These are phyloP conservation scores for Eucalyptus sideroxylon DNA, from an alignment of 345 rosid genomes.

Conservation along the genomic window DNA sequence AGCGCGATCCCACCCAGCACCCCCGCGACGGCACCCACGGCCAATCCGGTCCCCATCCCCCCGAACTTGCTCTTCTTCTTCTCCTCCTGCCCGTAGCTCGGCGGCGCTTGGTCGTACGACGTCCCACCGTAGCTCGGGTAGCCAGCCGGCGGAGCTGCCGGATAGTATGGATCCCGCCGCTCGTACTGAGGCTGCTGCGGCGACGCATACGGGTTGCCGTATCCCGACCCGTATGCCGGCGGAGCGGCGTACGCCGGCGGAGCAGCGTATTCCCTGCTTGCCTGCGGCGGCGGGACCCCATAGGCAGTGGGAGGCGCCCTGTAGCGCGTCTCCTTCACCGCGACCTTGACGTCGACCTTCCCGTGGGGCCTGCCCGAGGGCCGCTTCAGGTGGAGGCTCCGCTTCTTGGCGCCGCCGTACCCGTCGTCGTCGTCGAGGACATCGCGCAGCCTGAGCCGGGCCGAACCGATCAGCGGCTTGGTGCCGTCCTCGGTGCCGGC, in stretches of 20 bases:
- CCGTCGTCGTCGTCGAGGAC: constrained; percentile 47
- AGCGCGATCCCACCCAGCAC: constrained; percentile 63
- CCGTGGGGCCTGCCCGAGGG: constrained; percentile 94
- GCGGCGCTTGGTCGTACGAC: constrained; percentile 8
- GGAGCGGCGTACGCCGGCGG: not conserved
- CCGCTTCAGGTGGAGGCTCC: constrained; percentile 54
- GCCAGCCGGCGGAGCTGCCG: not conserved
- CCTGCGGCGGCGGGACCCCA: not conserved
- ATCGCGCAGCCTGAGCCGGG: constrained; percentile 42
- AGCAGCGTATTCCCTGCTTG: not conserved
- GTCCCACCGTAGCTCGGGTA: not conserved
- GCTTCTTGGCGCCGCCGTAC: constrained; percentile 7
- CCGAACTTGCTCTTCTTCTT: constrained; percentile 57
- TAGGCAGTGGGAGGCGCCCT: constrained; percentile 9
- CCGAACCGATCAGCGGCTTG: constrained; percentile 73
- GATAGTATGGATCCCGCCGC: not conserved
- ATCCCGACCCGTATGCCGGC: not conserved
- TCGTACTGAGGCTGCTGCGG: constrained; percentile 10
- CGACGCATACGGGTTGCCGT: constrained; percentile 8
- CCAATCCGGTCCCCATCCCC: constrained; percentile 79
- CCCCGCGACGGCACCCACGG: constrained; percentile 79
- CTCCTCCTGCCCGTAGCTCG: constrained; percentile 2
- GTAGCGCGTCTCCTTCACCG: constrained; percentile 17
- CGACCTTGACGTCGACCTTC: constrained; percentile 48
- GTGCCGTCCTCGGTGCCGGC: constrained; percentile 54